Conservation (phyloP, 208 protist species). For the Wallacemonas collosoma region DNA sequence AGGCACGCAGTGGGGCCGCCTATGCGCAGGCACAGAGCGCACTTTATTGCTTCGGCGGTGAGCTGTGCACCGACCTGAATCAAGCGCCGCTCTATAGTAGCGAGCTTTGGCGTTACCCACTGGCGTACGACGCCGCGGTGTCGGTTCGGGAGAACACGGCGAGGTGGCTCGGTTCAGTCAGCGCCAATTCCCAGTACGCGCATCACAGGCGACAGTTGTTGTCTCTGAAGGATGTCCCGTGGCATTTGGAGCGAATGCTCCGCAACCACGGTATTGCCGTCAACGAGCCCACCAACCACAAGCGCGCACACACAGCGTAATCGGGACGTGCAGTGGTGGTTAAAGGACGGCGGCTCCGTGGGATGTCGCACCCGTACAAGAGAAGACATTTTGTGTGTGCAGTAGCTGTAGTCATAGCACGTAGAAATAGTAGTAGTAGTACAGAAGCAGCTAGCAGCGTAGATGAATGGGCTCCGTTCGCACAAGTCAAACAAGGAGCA, state of each 20-base stretch:
- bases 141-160: conserved; percentile 49
- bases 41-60: conserved; percentile 78
- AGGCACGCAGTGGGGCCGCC: conserved; percentile 62
- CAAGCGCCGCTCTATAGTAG: conserved; percentile 42
- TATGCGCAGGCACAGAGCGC: conserved; percentile 43
- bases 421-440: conserved; percentile 5
- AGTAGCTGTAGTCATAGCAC: background rate
- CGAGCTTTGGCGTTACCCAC: conserved; percentile 58
- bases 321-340: too few relatives aligned
- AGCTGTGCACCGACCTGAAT: conserved; percentile 30
- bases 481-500: too few relatives aligned
- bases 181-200: background rate
- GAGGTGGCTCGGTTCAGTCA: conserved; percentile 40
- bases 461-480: too few relatives aligned
- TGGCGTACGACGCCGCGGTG: conserved; percentile 43
- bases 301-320: background rate
- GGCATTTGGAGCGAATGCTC: background rate
- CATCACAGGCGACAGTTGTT: background rate
- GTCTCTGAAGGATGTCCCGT: background rate
- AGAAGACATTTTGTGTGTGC: background rate
- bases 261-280: background rate
- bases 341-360: background rate
- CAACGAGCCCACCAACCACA: background rate
- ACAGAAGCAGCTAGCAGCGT: too few relatives aligned
- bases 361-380: background rate